Base-by-base conservation (phyloP, 495 filamentous ascomycete genomes). In the Lasiosphaeris hirsuta region DNA sequence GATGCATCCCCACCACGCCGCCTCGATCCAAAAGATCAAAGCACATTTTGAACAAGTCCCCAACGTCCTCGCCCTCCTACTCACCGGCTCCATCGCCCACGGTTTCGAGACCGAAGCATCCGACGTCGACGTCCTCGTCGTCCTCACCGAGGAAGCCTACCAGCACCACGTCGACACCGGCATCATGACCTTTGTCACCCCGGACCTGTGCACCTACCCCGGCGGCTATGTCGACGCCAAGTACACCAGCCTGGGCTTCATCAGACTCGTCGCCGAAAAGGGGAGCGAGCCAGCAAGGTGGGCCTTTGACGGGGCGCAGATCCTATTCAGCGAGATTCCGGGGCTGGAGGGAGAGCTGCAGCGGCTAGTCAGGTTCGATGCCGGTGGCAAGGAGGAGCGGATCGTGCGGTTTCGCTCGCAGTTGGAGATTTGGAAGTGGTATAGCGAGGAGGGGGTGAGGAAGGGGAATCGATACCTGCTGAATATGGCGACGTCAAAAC, bases 201-300 rank as follows among this genome's bases (percentile, higher is more conserved):
- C 14, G 30, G 57, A 58, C 44, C 47, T 60, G 8, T 56, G 51
- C n/a, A 42, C 56, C 35, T 64, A 63, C 47, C 19, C 44, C 0
- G 64, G 59, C n/a, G 65, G 65, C 13, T 64, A 56, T 23, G 40
- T 67, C 42, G 65, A 64, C 51, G 65, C 37, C 10, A 67, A 64
- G 49, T 67, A 60, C 57, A 45, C 53, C 23, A 54, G 39, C n/a
- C 49, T 63, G 7, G n/a, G 33, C 30, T 58, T 67, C 34, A 54
- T 67, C 30, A 45, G 46, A 10, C 13, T 50, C 10, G 62, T 64
- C 4, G 59, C 57, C 19, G 57, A 56, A 39, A 44, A 45, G 19
- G 62, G 65, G 0, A 64, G 65, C 57, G 65, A 67, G 57, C 62
- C 62, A 10, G 59, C 62, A 11, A 50, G 64, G 10, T 67, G 43